Evolutionary conservation across 1,284 basidiomycete genomes (phyloP).

Genomic region (Xanthoconium separans): DNA sequence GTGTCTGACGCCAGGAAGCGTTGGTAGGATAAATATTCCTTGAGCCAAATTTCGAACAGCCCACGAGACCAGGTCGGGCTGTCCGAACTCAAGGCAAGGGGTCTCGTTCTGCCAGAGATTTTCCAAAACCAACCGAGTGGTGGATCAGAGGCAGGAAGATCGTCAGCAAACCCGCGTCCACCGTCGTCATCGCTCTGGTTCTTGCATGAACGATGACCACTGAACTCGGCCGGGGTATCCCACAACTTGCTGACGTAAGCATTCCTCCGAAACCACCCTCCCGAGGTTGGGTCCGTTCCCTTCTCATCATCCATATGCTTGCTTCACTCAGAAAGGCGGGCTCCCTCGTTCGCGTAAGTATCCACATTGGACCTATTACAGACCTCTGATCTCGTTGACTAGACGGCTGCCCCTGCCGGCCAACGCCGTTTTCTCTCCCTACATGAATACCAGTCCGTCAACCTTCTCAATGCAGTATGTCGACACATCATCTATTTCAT

Average conservation of each 20-base stretch:
- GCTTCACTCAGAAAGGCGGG: slow-evolving; percentile 59
- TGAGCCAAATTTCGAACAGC: slow-evolving; percentile 76
- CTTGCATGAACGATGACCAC: no score
- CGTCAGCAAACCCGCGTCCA: slow-evolving; percentile 34
- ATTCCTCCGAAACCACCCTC: neutral
- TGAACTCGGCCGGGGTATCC: slow-evolving; percentile 4
- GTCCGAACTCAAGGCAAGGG: slow-evolving; percentile 80
- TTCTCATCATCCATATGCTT: slow-evolving; percentile 48
- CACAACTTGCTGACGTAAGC: slow-evolving; percentile 25
- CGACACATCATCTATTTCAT: slow-evolving; percentile 32
- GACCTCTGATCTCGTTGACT: neutral
- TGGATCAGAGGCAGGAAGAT: slow-evolving; percentile 74
- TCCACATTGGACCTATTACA: neutral
- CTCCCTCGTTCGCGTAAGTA: slow-evolving; percentile 59
- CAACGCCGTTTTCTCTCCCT: slow-evolving; percentile 96
- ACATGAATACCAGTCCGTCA: slow-evolving; percentile 98
- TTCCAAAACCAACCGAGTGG: slow-evolving; percentile 37
- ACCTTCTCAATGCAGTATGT: slow-evolving; percentile 85
- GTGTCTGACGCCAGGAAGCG: slow-evolving; percentile 1
- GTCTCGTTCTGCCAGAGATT: slow-evolving; percentile 60
- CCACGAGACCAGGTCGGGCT: slow-evolving; percentile 46
- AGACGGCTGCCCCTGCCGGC: slow-evolving; percentile 63
- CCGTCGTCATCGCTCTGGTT: slow-evolving; percentile 78
- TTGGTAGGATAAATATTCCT: slow-evolving; percentile 46
- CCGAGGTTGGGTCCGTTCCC: slow-evolving; percentile 14